Percentiles rank a stretch among this genome's conserved stretches.
Conservation (phyloP, 1,139 yeast species). For the Saccharomyces pastorianus region DNA sequence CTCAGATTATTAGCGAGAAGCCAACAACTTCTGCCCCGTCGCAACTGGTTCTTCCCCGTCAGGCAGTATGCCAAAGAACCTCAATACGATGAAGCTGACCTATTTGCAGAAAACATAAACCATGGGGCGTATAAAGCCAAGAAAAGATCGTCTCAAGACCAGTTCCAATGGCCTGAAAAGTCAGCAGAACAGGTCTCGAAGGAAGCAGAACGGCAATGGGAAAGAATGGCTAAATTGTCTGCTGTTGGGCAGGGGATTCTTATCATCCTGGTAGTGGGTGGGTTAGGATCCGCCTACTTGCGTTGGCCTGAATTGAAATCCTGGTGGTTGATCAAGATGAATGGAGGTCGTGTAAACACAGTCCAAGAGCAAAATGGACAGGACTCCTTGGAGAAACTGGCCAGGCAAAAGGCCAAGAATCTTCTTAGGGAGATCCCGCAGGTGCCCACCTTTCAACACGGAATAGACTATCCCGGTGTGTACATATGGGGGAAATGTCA, state of each 20-base stretch:
- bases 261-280: conserved; percentile 16
- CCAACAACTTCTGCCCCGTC: background rate
- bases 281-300: conserved; percentile 16
- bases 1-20: background rate
- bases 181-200: conserved; percentile 4
- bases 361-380: background rate
- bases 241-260: conserved; percentile 22
- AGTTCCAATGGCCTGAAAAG: background rate
- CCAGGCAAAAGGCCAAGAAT: conserved; percentile 30
- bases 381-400: background rate
- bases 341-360: conserved; percentile 13
- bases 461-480: background rate
- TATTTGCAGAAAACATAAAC: conserved; percentile 23
- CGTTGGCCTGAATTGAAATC: conserved; percentile 24
- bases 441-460: conserved; percentile 14
- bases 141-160: conserved; percentile 3
- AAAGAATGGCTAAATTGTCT: conserved; percentile 14
- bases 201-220: conserved; percentile 8
- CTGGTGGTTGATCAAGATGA: conserved; percentile 19
- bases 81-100: conserved; percentile 27
- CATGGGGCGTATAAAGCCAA: conserved; percentile 20
- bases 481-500: background rate
- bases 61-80: conserved; percentile 16
- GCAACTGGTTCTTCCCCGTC: background rate
- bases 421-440: conserved; percentile 2